These are phyloP conservation scores for Fraxinus dipetala DNA, from an alignment of 305 asterid genomes.

Conservation along the genomic window DNA sequence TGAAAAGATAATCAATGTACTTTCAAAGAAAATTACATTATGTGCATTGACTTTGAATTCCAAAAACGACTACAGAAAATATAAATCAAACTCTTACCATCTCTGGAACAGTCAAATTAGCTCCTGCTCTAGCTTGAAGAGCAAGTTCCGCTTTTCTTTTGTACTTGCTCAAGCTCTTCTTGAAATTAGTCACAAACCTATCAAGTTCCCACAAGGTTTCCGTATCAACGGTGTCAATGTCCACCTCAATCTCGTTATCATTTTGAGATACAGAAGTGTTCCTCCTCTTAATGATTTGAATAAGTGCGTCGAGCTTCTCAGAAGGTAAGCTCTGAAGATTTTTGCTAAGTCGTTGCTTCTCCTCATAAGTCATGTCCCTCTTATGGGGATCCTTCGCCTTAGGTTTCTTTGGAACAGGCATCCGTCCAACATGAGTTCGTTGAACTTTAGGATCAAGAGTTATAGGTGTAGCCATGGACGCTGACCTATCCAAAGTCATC, in stretches of 20 bases:
- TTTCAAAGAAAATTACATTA: not conserved
- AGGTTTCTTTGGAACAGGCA: constrained; percentile 64
- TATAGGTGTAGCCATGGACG: constrained; percentile 27
- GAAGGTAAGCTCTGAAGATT: constrained; percentile 63
- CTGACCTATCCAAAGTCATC: constrained; percentile 35
- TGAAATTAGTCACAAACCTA: constrained; percentile 68
- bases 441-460: constrained; percentile 37
- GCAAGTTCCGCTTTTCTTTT: constrained; percentile 63
- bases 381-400: constrained; percentile 70
- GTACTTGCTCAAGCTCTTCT: constrained; percentile 68
- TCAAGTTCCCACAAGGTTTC: constrained; percentile 89
- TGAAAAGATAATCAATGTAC: not conserved
- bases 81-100: constrained; percentile 28
- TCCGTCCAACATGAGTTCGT: constrained; percentile 41
- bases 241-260: constrained; percentile 80
- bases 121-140: constrained; percentile 40
- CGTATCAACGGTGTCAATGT: constrained; percentile 68
- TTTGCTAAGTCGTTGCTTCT: constrained; percentile 70
- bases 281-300: constrained; percentile 73
- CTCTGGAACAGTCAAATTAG: constrained; percentile 34
- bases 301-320: constrained; percentile 63
- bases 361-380: constrained; percentile 77
- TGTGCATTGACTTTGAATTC: not conserved
- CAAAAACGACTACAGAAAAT: not conserved
- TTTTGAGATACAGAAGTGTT: constrained; percentile 57